Evolutionary conservation across 148 eudicot species (phyloP).

Genomic region (Cornus florida): DNA sequence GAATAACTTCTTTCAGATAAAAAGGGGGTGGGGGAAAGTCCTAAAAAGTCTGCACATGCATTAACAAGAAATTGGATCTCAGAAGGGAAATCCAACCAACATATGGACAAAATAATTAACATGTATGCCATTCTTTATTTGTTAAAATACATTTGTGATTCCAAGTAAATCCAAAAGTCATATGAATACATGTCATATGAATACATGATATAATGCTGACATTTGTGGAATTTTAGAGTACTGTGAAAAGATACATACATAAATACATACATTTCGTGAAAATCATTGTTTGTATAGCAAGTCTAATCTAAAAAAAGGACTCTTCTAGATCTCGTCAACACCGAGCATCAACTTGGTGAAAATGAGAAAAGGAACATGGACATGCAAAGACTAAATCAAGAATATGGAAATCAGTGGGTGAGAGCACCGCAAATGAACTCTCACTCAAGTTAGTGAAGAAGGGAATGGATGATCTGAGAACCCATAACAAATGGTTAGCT

Average conservation of each 20-base stretch:
- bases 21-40: too few species aligned
- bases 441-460: not conserved
- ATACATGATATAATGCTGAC: not conserved
- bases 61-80: not conserved
- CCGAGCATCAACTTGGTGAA: not conserved
- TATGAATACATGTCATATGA: not conserved
- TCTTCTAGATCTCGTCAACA: too few species aligned
- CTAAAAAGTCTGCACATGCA: not conserved
- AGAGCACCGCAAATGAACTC: not conserved
- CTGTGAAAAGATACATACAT: not conserved
- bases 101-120: not conserved
- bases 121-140: not conserved
- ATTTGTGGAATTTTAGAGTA: not conserved
- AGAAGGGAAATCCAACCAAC: not conserved
- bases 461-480: not conserved
- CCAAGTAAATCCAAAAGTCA: not conserved
- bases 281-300: not conserved
- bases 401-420: not conserved
- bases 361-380: not conserved
- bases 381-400: not conserved
- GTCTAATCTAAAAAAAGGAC: not conserved
- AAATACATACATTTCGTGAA: not conserved
- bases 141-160: not conserved
- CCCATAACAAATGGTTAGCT: not conserved
- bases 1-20: not conserved